Evolutionary conservation across 2,329 filamentous ascomycete species (phyloP), one percentile per base, ranked within the genome.

Genomic region (Coniochaeta hoffmannii): DNA sequence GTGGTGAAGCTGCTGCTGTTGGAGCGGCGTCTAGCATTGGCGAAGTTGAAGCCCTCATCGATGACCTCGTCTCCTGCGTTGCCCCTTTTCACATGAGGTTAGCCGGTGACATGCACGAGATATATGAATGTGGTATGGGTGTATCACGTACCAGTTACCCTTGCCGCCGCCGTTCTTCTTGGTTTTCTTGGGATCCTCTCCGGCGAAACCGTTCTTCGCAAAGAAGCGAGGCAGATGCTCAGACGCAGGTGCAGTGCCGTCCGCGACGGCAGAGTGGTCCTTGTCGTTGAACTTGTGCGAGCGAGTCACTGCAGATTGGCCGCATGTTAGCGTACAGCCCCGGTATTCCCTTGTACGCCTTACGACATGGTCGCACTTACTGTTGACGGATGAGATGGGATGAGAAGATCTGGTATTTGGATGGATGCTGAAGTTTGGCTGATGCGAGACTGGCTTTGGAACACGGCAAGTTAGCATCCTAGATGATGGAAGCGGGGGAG

Each of bases 161-260:
- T 89, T 92, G 63, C 93, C 93, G 63, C 83, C 88, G 60, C 93
- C 93, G 67, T 96, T 89, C 79, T 99, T 99, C 86, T 99, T 99
- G 69, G 88, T 87, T 80, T 95, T 94, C 73, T 90, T 91, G 59
- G 94, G 93, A 68, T 96, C 89, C 63, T 80, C 78, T 68, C 91
- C 91, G 65, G 84, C 78, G 68, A 88, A 87, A 62, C 93, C 93
- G 58, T 83, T 76, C 77, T 97, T 97, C 73, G 84, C 90, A 71
- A 97, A 97, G 83, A 89, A 97, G 68, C 91, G 90, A 68, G 94
- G 93, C 28, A 96, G 76, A 65, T 87, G 82, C 63, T 94, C 88
- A 61, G 88, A 80, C 55, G 83, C 78, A 53, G 79, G 72, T 59
- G 83, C 85, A 56, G 83, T 85, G 69, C 88, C 89, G 65, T 94